Base-by-base conservation (phyloP, 2,329 filamentous ascomycete species). In the Ophiosphaerella narmari region DNA sequence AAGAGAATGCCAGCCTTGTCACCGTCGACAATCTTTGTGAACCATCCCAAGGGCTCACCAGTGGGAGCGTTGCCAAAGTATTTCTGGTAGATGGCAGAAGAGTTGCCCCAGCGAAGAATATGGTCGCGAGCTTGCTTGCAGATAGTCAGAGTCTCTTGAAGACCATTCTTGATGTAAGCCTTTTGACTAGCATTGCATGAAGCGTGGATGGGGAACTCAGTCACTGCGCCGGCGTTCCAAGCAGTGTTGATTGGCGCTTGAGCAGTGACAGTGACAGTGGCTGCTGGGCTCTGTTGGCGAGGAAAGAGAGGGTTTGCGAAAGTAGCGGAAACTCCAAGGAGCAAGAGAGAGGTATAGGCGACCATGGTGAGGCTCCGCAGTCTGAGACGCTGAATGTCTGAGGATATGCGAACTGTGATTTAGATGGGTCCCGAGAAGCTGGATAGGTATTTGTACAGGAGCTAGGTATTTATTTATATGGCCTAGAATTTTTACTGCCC, bases 111-210 rank as follows among this genome's bases (percentile, higher is more conserved):
- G 39, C 78, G 77, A 12, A 83, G 77, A 43, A 86, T 79, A 63
- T 89, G 86, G 35, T 86, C 79, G 51, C 80, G 81, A 6, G 86
- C 86, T 61, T 87, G 84, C 43, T 77, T 69, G 7, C 82, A 84
- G 4, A 89, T 75, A 43, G 72, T 66, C 34, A 86, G 70, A 4
- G 83, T 78, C 66, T 89, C 86, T 14, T 80, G 73, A 0, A 90
- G 75, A 5, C 78, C 86, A 13, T 73, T 70, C 33, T 76, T 71
- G 37, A 89, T 77, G 66, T 87, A 83, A 7, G 70, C 71, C 36
- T 75, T 76, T 59, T 87, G 78, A 1, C 85, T 88, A 41, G 75
- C 71, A 61, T 89, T 89, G 75, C 87, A 89, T 21, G 84, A 87
- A 31, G 76, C 67, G 69, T 89, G 86, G 65, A 89, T 86, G 12